These are phyloP conservation scores for Boletus pseudo-olivaceus DNA, from an alignment of 768 basidiomycete genomes.

Conservation along the genomic window DNA sequence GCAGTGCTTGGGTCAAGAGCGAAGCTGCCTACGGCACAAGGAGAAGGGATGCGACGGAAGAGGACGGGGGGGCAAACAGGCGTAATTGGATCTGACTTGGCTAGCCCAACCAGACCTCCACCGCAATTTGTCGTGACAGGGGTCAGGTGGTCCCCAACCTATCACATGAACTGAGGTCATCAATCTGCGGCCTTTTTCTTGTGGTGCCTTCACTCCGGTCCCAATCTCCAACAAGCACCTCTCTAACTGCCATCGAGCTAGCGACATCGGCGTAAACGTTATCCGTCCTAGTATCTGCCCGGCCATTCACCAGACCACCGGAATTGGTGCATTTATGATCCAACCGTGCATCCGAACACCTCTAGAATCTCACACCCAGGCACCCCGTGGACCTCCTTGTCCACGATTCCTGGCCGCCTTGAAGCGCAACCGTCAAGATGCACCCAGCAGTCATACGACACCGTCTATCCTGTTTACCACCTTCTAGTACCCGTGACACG, in stretches of 20 bases:
- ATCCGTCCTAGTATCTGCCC: neutral
- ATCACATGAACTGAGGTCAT: slow-evolving; percentile 6
- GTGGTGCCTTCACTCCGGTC: neutral
- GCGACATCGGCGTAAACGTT: neutral
- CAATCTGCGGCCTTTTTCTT: slow-evolving; percentile 7
- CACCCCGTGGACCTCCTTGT: neutral
- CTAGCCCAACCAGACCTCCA: neutral
- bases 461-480: neutral
- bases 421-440: too few relatives aligned
- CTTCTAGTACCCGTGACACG: neutral
- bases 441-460: neutral
- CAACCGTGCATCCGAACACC: too few relatives aligned
- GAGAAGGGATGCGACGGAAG: neutral
- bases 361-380: neutral
- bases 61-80: neutral
- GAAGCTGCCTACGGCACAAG: neutral
- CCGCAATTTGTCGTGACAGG: slow-evolving; percentile 3
- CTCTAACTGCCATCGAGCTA: neutral
- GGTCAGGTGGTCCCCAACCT: slow-evolving; percentile 8
- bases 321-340: too few relatives aligned
- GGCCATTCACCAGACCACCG: too few relatives aligned
- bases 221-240: neutral
- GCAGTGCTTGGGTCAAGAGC: neutral
- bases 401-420: too few relatives aligned
- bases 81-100: neutral